These are phyloP conservation scores for Gillenia trifoliata DNA, from an alignment of 306 rosid genomes.

Conservation along the genomic window DNA sequence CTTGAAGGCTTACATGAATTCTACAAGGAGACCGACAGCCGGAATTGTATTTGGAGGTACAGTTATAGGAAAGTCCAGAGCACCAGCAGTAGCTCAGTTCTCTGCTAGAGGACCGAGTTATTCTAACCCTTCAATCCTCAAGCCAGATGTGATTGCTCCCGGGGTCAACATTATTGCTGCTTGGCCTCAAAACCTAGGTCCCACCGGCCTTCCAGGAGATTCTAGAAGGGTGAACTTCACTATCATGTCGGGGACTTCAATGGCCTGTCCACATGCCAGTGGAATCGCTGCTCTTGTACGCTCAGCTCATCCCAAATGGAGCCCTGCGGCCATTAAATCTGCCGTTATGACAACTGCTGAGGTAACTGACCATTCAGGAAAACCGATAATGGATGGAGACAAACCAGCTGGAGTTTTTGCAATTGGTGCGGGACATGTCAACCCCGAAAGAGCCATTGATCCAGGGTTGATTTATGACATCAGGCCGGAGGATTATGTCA, in stretches of 20 bases:
- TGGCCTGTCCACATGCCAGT: slow-evolving; percentile 93
- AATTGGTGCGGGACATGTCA: slow-evolving; percentile 77
- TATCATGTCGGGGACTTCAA: slow-evolving; percentile 92
- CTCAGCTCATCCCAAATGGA: slow-evolving; percentile 73
- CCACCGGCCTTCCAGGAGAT: slow-evolving; percentile 79
- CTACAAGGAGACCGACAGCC: slow-evolving; percentile 53
- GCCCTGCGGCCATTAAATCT: slow-evolving; percentile 75
- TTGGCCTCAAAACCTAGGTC: slow-evolving; percentile 97
- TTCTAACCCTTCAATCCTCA: slow-evolving; percentile 79
- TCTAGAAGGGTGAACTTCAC: slow-evolving; percentile 75
- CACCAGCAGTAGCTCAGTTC: slow-evolving; percentile 81
- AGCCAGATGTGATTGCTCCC: slow-evolving; percentile 92
- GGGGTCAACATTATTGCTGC: slow-evolving; percentile 96
- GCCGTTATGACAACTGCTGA: slow-evolving; percentile 83
- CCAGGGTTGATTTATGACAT: slow-evolving; percentile 82
- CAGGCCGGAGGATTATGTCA: slow-evolving; percentile 56
- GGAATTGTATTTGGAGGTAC: slow-evolving; percentile 74
- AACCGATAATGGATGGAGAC: slow-evolving; percentile 66
- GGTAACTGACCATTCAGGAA: slow-evolving; percentile 55
- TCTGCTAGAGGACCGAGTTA: slow-evolving; percentile 88
- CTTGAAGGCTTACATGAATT: slow-evolving; percentile 65
- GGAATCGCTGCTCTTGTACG: slow-evolving; percentile 79
- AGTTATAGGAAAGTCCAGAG: slow-evolving; percentile 59
- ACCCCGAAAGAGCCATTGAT: slow-evolving; percentile 58
- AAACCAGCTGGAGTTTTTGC: slow-evolving; percentile 61